These are phyloP conservation scores for Xylaria multiplex DNA, from an alignment of 2,329 filamentous ascomycete genomes.

Conservation along the genomic window DNA sequence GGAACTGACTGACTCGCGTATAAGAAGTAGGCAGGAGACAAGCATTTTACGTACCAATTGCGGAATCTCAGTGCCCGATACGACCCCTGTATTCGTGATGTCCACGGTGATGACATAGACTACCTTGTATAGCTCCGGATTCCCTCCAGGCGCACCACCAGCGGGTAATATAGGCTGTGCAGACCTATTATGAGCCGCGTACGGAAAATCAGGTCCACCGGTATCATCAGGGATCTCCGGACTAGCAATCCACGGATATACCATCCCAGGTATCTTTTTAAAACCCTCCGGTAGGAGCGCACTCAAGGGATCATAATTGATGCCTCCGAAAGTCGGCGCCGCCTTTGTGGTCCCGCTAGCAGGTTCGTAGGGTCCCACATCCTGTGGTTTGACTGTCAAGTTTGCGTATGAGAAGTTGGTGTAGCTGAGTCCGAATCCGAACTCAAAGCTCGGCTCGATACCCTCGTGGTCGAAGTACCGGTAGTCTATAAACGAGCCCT, in stretches of 20 bases:
- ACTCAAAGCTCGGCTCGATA: slow-evolving; percentile 78
- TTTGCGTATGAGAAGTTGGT: slow-evolving; percentile 80
- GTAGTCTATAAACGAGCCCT: slow-evolving; percentile 86
- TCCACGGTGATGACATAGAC: slow-evolving; percentile 73
- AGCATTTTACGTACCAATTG: slow-evolving; percentile 63
- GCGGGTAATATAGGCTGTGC: slow-evolving; percentile 65
- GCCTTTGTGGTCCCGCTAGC: slow-evolving; percentile 68
- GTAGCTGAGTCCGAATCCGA: slow-evolving; percentile 84
- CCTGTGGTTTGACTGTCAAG: slow-evolving; percentile 62
- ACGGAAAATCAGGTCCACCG: slow-evolving; percentile 63
- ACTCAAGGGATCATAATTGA: slow-evolving; percentile 44
- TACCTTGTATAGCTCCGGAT: slow-evolving; percentile 73
- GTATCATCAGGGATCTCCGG: slow-evolving; percentile 57
- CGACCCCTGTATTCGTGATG: slow-evolving; percentile 74
- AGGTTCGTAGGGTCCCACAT: slow-evolving; percentile 63
- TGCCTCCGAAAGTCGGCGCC: slow-evolving; percentile 71
- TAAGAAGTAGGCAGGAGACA: neutral
- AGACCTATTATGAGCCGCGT: slow-evolving; percentile 68
- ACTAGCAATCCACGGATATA: slow-evolving; percentile 77
- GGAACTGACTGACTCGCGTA: neutral
- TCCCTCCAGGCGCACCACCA: slow-evolving; percentile 68
- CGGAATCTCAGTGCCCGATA: slow-evolving; percentile 74
- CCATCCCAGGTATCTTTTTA: slow-evolving; percentile 61
- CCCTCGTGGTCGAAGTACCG: slow-evolving; percentile 74
- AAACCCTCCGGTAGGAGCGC: slow-evolving; percentile 62